Conservation (phyloP, 176 grass and related monocot genomes). For the Triticum urartu region DNA sequence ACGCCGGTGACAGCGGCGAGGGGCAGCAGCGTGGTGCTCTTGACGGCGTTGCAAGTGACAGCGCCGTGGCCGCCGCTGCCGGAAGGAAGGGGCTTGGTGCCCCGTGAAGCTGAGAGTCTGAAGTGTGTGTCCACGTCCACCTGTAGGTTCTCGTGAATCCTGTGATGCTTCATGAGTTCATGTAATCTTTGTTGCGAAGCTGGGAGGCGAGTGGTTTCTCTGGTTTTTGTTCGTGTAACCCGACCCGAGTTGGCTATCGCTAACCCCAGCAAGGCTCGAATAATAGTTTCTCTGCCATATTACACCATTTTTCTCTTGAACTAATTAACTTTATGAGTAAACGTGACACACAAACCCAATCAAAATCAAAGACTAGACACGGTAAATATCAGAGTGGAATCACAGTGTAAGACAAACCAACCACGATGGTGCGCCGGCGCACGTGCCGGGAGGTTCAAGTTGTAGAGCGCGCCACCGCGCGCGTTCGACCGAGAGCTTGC, state of each 20-base stretch:
- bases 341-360: too few relatives aligned
- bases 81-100: slow-evolving; percentile 9
- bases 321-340: too few relatives aligned
- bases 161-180: background rate
- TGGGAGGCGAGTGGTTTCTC: background rate
- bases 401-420: too few relatives aligned
- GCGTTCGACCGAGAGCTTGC: slow-evolving; percentile 42
- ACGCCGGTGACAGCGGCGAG: background rate
- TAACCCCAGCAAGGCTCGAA: background rate
- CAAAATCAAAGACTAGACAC: too few relatives aligned
- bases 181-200: background rate
- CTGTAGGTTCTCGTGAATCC: background rate
- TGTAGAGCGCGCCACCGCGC: slow-evolving; percentile 44
- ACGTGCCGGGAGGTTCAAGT: slow-evolving; percentile 57
- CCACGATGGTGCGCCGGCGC: slow-evolving; percentile 61
- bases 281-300: too few relatives aligned
- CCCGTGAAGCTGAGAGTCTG: background rate
- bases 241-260: background rate
- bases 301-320: too few relatives aligned
- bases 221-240: background rate
- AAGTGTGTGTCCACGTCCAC: slow-evolving; percentile 7
- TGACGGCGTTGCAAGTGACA: too few relatives aligned
- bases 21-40: background rate
- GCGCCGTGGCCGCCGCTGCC: background rate
- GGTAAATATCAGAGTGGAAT: too few relatives aligned